A percentile compares a stretch with the other conserved stretches of the same genome.
Evolutionary conservation across 75 land plant species (phyloP).

Genomic region (Isoetes taiwanensis): DNA sequence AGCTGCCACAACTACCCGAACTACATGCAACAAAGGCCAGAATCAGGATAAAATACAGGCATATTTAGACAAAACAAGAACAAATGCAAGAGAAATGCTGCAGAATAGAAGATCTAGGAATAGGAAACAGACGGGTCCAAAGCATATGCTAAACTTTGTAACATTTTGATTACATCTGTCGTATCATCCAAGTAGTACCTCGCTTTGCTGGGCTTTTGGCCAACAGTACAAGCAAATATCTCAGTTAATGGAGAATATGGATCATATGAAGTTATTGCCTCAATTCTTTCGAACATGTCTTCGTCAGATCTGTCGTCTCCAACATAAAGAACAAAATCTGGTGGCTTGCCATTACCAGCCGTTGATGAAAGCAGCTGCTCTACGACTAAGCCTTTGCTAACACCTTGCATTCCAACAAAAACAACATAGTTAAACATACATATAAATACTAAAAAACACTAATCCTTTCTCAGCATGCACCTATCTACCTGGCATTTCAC

Average conservation of each 20-base stretch:
- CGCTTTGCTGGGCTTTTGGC: conserved; percentile 48
- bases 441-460: not conserved
- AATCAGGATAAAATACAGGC: too few species aligned
- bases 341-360: conserved; percentile 34
- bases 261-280: conserved; percentile 13
- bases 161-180: conserved; percentile 25
- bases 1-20: too few species aligned
- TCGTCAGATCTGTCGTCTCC: conserved; percentile 88
- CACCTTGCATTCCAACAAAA: conserved; percentile 38
- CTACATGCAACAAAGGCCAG: too few species aligned
- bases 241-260: conserved; percentile 10
- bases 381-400: conserved; percentile 59
- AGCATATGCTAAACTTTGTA: conserved; percentile 27
- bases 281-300: conserved; percentile 74
- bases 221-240: conserved; percentile 41
- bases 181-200: conserved; percentile 39
- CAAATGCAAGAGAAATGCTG: too few species aligned
- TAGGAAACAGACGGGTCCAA: too few species aligned
- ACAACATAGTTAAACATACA: not conserved
- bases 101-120: too few species aligned
- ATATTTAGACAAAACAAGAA: too few species aligned
- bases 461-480: not conserved
- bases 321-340: conserved; percentile 74
- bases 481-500: conserved; percentile 48
- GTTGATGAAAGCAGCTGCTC: conserved; percentile 41